These are phyloP conservation scores for thale cress (Arabidopsis thaliana) DNA, from an alignment of 345 rosid species.

Conservation along the genomic window TAIR10.1 NC_003075.7:1187001-1187500, in stretches of 20 bases:
- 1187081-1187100: not conserved
- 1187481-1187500: constrained; percentile 76
- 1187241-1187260: not conserved
- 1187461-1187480: constrained; percentile 71
- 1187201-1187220: not conserved
- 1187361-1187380: constrained; percentile 75
- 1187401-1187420: constrained; percentile 79
- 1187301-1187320: not conserved
- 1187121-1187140: too few relatives aligned
- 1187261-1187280: constrained; percentile 22
- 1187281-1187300: constrained; percentile 19
- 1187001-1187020: not conserved
- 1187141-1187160: too few relatives aligned
- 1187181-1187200: too few relatives aligned
- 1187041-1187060: not conserved
- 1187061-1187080: not conserved
- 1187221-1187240: not conserved
- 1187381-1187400: constrained; percentile 79
- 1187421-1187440: constrained; percentile 75
- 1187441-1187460: constrained; percentile 89
- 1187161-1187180: too few relatives aligned
- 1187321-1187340: constrained; percentile 68
- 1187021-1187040: not conserved
- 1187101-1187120: not conserved
- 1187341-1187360: constrained; percentile 67